Percentiles rank a stretch among this genome's conserved stretches.
Conservation (phyloP, 306 rosid species). For the Cicer yamashitae region DNA sequence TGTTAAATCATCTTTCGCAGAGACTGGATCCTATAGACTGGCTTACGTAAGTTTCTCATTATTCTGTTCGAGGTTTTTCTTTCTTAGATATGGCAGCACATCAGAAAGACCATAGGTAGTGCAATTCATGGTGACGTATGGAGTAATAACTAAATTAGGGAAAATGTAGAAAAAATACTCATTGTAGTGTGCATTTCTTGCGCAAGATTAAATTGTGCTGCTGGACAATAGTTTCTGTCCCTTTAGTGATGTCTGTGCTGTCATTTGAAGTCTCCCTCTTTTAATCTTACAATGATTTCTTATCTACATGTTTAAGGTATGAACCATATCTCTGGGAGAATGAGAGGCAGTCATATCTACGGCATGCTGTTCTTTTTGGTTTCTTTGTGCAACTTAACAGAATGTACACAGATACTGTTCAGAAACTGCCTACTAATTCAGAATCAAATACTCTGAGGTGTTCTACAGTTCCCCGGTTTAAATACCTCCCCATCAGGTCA, state of each 20-base stretch:
- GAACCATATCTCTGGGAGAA: conserved; percentile 99
- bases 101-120: conserved; percentile 16
- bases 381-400: conserved; percentile 98
- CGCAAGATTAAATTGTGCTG: conserved; percentile 8
- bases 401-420: conserved; percentile 85
- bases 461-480: conserved; percentile 93
- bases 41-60: conserved; percentile 83
- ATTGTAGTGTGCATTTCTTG: conserved; percentile 36
- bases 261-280: conserved; percentile 17
- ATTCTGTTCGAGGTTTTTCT: conserved; percentile 22
- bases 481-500: conserved; percentile 98
- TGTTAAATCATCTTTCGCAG: conserved; percentile 76
- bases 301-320: conserved; percentile 57
- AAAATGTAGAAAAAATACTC: conserved; percentile 22
- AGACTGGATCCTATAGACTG: conserved; percentile 97
- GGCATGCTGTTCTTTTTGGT: conserved; percentile 97
- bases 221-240: conserved; percentile 13
- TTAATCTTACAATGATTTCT: conserved; percentile 39
- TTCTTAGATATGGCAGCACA: not conserved
- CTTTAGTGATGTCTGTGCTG: conserved; percentile 28
- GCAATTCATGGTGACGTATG: conserved; percentile 28
- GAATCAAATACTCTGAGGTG: conserved; percentile 98
- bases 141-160: conserved; percentile 29
- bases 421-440: conserved; percentile 91
- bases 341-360: conserved; percentile 89